A percentile compares a stretch with the other conserved stretches of the same genome.
Evolutionary conservation across 2,329 filamentous ascomycete species (phyloP).

Genomic region (Aaosphaeria arxii): DNA sequence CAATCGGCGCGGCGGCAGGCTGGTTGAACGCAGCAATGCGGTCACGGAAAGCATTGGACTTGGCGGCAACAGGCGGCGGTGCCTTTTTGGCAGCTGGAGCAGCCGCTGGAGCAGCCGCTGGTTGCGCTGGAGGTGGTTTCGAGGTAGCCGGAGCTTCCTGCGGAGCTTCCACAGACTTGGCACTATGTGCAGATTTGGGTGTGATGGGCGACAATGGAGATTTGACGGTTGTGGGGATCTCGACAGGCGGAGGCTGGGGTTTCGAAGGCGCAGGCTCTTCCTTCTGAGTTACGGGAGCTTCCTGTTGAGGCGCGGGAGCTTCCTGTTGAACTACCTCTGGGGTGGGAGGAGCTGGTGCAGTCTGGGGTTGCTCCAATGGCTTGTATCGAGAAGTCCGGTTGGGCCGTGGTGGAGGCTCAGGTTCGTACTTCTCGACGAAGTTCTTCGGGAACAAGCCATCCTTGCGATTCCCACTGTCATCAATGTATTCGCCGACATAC

Average conservation of each 20-base stretch:
- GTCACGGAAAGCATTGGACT: conserved; percentile 88
- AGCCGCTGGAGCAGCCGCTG: conserved; percentile 27
- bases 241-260: conserved; percentile 35
- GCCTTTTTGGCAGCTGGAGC: conserved; percentile 47
- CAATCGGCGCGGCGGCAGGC: conserved; percentile 74
- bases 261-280: conserved; percentile 34
- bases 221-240: conserved; percentile 22
- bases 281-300: conserved; percentile 11
- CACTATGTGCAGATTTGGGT: conserved; percentile 20
- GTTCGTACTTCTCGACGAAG: conserved; percentile 96
- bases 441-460: conserved; percentile 93
- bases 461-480: conserved; percentile 69
- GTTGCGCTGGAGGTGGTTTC: conserved; percentile 39
- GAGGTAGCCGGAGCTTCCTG: conserved; percentile 34
- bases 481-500: conserved; percentile 85
- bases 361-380: conserved; percentile 31
- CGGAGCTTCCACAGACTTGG: conserved; percentile 15
- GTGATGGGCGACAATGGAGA: conserved; percentile 28
- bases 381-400: conserved; percentile 60
- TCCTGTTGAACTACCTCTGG: conserved; percentile 28
- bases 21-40: conserved; percentile 98
- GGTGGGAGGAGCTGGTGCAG: conserved; percentile 24
- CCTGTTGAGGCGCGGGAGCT: conserved; percentile 4
- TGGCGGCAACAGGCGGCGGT: conserved; percentile 68
- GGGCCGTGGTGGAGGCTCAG: conserved; percentile 82